These are phyloP conservation scores for Heracleum sosnowskyi DNA, from an alignment of 129 eudicot species.

Conservation along the genomic window DNA sequence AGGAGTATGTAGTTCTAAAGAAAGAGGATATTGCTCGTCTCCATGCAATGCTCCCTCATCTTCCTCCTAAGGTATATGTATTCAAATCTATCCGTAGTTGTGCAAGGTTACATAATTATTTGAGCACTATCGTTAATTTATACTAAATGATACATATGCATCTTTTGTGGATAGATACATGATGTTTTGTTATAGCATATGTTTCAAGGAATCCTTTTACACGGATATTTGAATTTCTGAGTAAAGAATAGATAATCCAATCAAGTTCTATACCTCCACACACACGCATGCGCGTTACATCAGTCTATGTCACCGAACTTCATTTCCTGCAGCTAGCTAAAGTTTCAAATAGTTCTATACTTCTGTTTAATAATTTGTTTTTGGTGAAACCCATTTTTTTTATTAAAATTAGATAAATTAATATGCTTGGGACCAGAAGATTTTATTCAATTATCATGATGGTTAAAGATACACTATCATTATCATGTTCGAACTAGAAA, in stretches of 20 bases:
- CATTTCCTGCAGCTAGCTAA: not conserved
- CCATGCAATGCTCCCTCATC: slow-evolving; percentile 3
- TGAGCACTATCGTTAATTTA: not conserved
- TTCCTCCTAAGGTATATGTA: not conserved
- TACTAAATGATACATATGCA: not conserved
- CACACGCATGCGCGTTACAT: not conserved
- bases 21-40: not conserved
- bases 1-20: not conserved
- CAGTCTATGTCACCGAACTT: not conserved
- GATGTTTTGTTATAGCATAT: not conserved
- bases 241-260: not conserved
- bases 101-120: not conserved
- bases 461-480: too few relatives aligned
- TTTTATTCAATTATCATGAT: too few relatives aligned
- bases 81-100: not conserved
- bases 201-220: not conserved
- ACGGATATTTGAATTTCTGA: not conserved
- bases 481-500: too few relatives aligned
- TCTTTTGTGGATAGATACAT: not conserved
- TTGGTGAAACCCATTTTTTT: not conserved
- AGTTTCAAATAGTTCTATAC: not conserved
- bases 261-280: not conserved
- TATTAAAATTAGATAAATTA: too few relatives aligned
- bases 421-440: too few relatives aligned
- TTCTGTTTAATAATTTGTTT: too few relatives aligned